Evolutionary conservation across 345 rosid genomes (phyloP), one percentile per base, ranked within the genome.

Genomic region (Laguncularia racemosa): DNA sequence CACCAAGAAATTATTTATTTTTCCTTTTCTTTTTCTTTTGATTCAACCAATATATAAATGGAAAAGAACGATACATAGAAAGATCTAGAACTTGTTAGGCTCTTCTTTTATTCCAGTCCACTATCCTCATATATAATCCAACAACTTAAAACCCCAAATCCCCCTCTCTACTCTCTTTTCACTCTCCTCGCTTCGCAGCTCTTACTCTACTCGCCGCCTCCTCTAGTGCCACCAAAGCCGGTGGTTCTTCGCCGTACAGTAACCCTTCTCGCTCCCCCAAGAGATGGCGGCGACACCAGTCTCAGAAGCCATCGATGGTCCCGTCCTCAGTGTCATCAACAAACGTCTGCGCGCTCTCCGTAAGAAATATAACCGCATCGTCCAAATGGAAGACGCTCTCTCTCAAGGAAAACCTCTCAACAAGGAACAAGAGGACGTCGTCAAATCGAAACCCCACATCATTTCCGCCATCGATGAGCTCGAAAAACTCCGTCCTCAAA

Each of bases 301-400:
- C 46, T 70, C 86, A 19, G 82, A 74, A 45, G 19, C 53, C 33
- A 57, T 75, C 8, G 97, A 93, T 19, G 91, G 97, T 44, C 96
- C 99, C 3, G 95, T 93, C 56, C 73, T 90, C 53, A 77, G 62
- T 73, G 71, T 93, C 40, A 71, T 93, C 76, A 90, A 71, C 87
- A 90, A 95, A 64, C 99, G 97, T 54, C 72, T 90, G 73, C 95
- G 99, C 46, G 87, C 86, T 56, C 92, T 85, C 47, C 91, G 90
- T 40, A 90, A 95, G 83, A 95, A 95, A 50, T 43, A 28, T 66
- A 95, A 85, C 75, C 81, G 97, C 11, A 95, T 95, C 48, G 5
- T 60, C 56, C 97, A 81, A 61, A 82, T 84, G 96, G 99, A 95
- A 58, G 95, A 88, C 55, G 62, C 96, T 16, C 44, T 81, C 44